These are phyloP conservation scores for Sporisorium reilianum DNA, from an alignment of 1,284 basidiomycete genomes.

Conservation along the genomic window DNA sequence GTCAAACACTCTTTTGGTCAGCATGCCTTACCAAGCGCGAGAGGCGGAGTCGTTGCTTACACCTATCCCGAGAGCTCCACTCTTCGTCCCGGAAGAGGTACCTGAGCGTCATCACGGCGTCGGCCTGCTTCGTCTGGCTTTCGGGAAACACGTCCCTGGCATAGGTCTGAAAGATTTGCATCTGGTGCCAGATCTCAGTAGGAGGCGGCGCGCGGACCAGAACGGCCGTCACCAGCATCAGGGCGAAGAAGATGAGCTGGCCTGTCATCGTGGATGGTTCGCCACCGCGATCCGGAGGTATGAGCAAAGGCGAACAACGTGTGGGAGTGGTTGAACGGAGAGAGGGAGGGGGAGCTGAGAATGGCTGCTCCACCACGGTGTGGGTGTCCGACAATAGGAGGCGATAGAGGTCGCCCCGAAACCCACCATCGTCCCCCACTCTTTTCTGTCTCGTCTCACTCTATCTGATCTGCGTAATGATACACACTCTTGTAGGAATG, in stretches of 20 bases:
- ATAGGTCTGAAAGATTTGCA: conserved; percentile 12
- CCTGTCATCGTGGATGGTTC: neutral
- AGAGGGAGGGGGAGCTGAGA: too few relatives aligned
- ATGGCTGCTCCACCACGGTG: too few relatives aligned
- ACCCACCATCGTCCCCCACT: too few relatives aligned
- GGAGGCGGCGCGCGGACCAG: neutral
- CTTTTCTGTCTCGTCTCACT: too few relatives aligned
- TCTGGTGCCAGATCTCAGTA: neutral
- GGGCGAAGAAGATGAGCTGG: neutral
- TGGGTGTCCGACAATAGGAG: too few relatives aligned
- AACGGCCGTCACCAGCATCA: neutral
- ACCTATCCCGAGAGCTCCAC: neutral
- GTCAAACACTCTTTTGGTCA: too few relatives aligned
- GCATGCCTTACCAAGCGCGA: too few relatives aligned
- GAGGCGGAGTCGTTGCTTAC: too few relatives aligned
- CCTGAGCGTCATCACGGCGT: conserved; percentile 11
- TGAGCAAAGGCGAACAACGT: neutral
- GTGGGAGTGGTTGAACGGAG: neutral
- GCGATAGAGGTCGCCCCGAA: too few relatives aligned
- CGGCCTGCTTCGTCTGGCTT: neutral
- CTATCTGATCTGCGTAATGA: too few relatives aligned
- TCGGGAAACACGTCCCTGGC: neutral
- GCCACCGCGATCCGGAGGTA: neutral
- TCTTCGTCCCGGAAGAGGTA: neutral
- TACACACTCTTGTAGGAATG: too few relatives aligned